Conservation (phyloP, 1,284 basidiomycete genomes). For the Grifola frondosa region DNA sequence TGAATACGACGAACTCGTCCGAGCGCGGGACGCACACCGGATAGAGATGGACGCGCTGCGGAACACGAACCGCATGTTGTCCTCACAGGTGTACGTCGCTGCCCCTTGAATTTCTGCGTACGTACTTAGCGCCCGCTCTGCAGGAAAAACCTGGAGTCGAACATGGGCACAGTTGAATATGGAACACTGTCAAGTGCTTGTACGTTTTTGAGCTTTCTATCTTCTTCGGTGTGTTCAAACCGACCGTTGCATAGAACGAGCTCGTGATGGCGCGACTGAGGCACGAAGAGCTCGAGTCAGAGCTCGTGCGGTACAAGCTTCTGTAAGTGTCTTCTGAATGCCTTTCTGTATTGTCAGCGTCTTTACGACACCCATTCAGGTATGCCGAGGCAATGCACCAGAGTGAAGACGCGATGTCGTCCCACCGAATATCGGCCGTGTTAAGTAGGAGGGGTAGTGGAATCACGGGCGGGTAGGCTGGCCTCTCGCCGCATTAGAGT, state of each 20-base stretch:
- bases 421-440: slow-evolving; percentile 59
- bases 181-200: slow-evolving; percentile 77
- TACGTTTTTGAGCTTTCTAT: slow-evolving; percentile 33
- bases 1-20: slow-evolving; percentile 79
- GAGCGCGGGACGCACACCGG: slow-evolving; percentile 74
- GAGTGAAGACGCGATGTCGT: slow-evolving; percentile 76
- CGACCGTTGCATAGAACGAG: slow-evolving; percentile 64
- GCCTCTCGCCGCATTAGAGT: too few species aligned
- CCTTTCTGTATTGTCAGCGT: slow-evolving; percentile 1
- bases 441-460: slow-evolving; percentile 30
- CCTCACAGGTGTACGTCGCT: slow-evolving; percentile 70
- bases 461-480: slow-evolving; percentile 19
- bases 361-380: slow-evolving; percentile 37
- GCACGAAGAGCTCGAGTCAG: slow-evolving; percentile 87
- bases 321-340: slow-evolving; percentile 52
- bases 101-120: neutral
- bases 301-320: slow-evolving; percentile 89
- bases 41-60: slow-evolving; percentile 80
- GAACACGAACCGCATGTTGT: slow-evolving; percentile 75
- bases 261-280: slow-evolving; percentile 83
- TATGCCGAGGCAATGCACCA: slow-evolving; percentile 89
- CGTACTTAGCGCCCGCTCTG: slow-evolving; percentile 8
- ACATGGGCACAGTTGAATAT: slow-evolving; percentile 75
- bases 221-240: neutral
- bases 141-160: slow-evolving; percentile 79